Evolutionary conservation across 2,329 filamentous ascomycete species (phyloP), one percentile per base, ranked within the genome.

Genomic region (Grosmannia huntii): DNA sequence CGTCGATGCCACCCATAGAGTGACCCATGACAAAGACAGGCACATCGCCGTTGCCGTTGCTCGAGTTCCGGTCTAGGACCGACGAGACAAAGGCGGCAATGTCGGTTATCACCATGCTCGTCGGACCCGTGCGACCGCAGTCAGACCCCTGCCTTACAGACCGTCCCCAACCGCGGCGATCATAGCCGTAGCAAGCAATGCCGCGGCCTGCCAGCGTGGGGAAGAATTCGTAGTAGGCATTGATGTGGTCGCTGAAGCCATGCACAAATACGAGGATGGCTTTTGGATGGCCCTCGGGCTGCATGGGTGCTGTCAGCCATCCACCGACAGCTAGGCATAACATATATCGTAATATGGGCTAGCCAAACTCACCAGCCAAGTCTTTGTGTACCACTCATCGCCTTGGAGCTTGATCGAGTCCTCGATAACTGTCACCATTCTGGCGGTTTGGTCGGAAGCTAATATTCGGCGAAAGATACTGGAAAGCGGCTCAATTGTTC

Each of bases 161-260:
- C 58, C 82, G 84, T 61, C 91, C 91, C 90, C 90, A 96, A 69
- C 91, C 90, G 69, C 83, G 84, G 75, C 96, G 91, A 70, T 96
- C 91, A 69, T 91, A 88, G 61, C 82, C 79, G 66, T 86, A 82
- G 53, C 89, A 80, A 66, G 88, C 83, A 65, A 96, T 90, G 61
- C 87, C 88, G 57, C 79, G 79, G 12, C 76, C 73, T 25, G 87
- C 85, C 53, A 96, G 79, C 16, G 73, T 74, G 6, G 83, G 78
- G 72, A 94, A 92, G 66, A 96, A 80, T 58, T 79, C 77, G 67
- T 84, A 80, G 73, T 96, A 95, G 60, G 83, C 81, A 71, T 87
- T 84, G 69, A 87, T 75, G 71, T 95, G 89, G 71, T 96, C 91
- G 70, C 84, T 90, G 77, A 91, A 96, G 66, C 91, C 91, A 73